These are phyloP conservation scores for Paramecium octaurelia DNA, from an alignment of 73 alveolate genomes.

Conservation along the genomic window DNA sequence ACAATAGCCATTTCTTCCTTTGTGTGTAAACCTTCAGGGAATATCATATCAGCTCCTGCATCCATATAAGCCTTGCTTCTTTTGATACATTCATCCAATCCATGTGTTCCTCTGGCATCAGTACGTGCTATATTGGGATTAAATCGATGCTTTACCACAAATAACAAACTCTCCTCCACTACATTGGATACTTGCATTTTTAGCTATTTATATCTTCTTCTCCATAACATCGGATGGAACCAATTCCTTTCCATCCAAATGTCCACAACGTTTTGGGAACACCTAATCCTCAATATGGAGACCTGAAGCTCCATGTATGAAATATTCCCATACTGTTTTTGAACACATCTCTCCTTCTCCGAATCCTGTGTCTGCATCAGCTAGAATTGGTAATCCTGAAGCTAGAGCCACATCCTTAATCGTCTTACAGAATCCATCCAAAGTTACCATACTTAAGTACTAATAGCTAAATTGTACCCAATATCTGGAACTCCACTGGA, in stretches of 20 bases:
- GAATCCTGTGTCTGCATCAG: conserved; percentile 97
- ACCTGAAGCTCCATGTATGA: conserved; percentile 91
- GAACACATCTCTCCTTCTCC: conserved; percentile 91
- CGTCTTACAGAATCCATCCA: conserved; percentile 72
- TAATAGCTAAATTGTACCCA: conserved; percentile 56
- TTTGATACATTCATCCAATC: conserved; percentile 66
- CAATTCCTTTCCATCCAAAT: conserved; percentile 87
- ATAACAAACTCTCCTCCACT: conserved; percentile 89
- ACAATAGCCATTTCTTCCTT: conserved; percentile 54
- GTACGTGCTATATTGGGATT: conserved; percentile 77
- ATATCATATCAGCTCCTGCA: conserved; percentile 98
- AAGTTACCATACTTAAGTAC: conserved; percentile 51
- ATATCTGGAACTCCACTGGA: conserved; percentile 93
- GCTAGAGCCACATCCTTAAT: conserved; percentile 69
- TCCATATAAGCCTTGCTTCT: conserved; percentile 79
- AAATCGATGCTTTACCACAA: conserved; percentile 44
- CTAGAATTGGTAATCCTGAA: conserved; percentile 84
- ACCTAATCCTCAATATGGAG: conserved; percentile 86
- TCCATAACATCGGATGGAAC: conserved; percentile 72
- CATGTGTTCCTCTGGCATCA: conserved; percentile 91
- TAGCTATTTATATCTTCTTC: conserved; percentile 72
- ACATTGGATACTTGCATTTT: conserved; percentile 72
- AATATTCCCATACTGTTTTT: conserved; percentile 88
- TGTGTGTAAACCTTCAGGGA: conserved; percentile 85
- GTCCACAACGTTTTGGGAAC: conserved; percentile 97